These are phyloP conservation scores for Erodium maritimum DNA, from an alignment of 345 rosid species.

Conservation along the genomic window DNA sequence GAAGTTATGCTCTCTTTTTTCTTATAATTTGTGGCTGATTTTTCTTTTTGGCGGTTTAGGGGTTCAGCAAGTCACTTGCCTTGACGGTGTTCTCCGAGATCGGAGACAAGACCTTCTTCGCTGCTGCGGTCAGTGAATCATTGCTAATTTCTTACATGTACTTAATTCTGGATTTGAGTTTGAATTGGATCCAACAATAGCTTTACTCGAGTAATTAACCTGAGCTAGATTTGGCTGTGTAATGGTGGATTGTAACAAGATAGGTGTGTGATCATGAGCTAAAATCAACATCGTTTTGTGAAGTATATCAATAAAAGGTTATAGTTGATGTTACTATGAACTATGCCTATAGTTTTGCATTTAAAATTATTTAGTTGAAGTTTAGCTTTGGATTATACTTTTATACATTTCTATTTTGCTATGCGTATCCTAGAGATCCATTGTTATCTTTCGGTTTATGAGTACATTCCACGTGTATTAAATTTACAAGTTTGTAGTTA, in stretches of 20 bases:
- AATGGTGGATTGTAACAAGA: too few relatives aligned
- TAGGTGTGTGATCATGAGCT: background rate
- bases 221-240: background rate
- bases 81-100: slow-evolving; percentile 95
- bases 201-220: background rate
- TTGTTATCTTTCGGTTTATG: background rate
- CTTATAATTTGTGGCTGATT: background rate
- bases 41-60: slow-evolving; percentile 29
- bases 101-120: slow-evolving; percentile 97
- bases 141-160: background rate
- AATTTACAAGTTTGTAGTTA: background rate
- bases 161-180: background rate
- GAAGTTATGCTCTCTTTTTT: background rate
- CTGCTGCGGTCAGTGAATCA: slow-evolving; percentile 68
- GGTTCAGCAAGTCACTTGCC: slow-evolving; percentile 89
- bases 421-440: background rate
- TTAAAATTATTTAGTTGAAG: background rate
- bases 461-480: too few relatives aligned
- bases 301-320: too few relatives aligned
- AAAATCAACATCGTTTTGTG: too few relatives aligned
- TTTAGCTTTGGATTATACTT: background rate
- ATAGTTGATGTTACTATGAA: background rate
- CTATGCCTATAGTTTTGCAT: background rate
- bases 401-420: background rate
- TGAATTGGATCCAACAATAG: too few relatives aligned